Evolutionary conservation across 495 filamentous ascomycete species (phyloP).

Genomic region (Lophium mytilinum): DNA sequence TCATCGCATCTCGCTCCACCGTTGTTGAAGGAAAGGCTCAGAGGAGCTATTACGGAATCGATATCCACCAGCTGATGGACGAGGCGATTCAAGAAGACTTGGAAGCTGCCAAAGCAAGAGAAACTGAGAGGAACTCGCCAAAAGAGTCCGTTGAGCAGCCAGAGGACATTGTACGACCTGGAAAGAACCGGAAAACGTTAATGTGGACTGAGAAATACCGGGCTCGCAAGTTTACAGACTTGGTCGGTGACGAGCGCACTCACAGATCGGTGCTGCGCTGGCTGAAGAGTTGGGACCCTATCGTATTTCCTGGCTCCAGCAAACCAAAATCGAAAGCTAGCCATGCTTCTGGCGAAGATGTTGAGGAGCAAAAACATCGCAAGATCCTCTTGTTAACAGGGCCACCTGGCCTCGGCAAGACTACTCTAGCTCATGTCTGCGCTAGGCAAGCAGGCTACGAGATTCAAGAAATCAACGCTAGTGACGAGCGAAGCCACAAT

Average conservation of each 20-base stretch:
- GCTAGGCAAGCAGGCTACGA: conserved; percentile 93
- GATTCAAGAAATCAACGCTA: conserved; percentile 82
- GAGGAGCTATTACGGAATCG: conserved; percentile 82
- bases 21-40: conserved; percentile 63
- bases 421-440: conserved; percentile 92
- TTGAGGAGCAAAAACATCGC: conserved; percentile 61
- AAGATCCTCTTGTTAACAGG: conserved; percentile 88
- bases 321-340: conserved; percentile 45
- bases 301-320: conserved; percentile 73
- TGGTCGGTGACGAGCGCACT: conserved; percentile 89
- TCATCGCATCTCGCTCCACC: conserved; percentile 61
- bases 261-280: conserved; percentile 86
- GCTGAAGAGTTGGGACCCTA: conserved; percentile 87
- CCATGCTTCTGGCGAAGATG: conserved; percentile 36
- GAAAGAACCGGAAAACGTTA: conserved; percentile 18
- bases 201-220: conserved; percentile 53
- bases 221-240: conserved; percentile 81
- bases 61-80: conserved; percentile 75
- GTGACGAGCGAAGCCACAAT: conserved; percentile 64
- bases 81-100: conserved; percentile 45
- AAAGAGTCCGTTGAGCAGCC: conserved; percentile 22
- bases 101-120: background rate
- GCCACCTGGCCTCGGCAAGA: conserved; percentile 90
- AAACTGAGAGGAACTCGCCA: background rate
- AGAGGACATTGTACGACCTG: background rate